These are phyloP conservation scores for Hymenoscyphus salicellus DNA, from an alignment of 2,329 filamentous ascomycete genomes.

Conservation along the genomic window DNA sequence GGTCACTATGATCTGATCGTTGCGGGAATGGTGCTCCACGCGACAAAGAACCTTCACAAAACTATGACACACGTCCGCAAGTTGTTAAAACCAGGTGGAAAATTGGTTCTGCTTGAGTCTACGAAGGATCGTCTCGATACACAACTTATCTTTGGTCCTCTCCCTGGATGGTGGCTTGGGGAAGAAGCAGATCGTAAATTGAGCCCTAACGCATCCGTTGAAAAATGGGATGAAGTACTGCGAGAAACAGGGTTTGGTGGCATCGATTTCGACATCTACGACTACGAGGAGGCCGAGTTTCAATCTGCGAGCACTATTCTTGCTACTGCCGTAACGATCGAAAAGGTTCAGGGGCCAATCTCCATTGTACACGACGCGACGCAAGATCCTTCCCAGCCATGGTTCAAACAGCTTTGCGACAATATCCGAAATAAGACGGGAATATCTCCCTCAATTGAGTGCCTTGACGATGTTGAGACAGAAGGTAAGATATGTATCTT, in stretches of 20 bases:
- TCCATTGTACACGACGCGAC: background rate
- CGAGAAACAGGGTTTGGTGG: constrained; percentile 3
- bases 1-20: constrained; percentile 28
- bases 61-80: constrained; percentile 31
- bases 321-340: background rate
- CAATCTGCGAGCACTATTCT: background rate
- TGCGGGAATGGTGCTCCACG: constrained; percentile 28
- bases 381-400: background rate
- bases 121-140: constrained; percentile 22
- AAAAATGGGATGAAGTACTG: background rate
- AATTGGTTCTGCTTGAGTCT: constrained; percentile 31
- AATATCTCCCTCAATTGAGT: background rate
- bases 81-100: constrained; percentile 33
- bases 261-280: background rate
- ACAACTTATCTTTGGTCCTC: constrained; percentile 17
- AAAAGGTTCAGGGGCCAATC: background rate
- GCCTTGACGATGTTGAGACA: background rate
- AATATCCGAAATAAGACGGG: background rate
- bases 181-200: background rate
- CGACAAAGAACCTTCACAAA: constrained; percentile 23
- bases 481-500: background rate
- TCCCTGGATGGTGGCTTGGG: constrained; percentile 21
- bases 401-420: background rate
- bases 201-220: background rate
- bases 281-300: background rate